These are phyloP conservation scores for Corylus avellana DNA, from an alignment of 306 rosid genomes.

Conservation along the genomic window DNA sequence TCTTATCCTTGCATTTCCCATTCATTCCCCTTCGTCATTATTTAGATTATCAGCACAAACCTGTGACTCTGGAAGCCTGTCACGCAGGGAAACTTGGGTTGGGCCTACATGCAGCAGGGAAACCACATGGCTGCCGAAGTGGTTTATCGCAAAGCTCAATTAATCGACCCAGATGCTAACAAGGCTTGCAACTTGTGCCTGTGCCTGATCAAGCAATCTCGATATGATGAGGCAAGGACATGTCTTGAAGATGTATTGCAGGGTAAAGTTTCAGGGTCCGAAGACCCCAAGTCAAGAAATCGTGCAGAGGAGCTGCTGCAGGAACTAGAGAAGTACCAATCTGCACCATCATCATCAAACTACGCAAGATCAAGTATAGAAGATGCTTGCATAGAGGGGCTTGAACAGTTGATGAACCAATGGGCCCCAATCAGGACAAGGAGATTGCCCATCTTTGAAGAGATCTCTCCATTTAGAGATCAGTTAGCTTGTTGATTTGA, in stretches of 20 bases:
- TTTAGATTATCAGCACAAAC: background rate
- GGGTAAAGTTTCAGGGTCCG: constrained; percentile 49
- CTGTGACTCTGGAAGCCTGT: constrained; percentile 1
- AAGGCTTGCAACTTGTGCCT: constrained; percentile 79
- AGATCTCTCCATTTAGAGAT: constrained; percentile 75
- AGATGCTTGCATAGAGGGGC: constrained; percentile 64
- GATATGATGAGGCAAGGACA: constrained; percentile 50
- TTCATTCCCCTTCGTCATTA: background rate
- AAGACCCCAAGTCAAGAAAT: constrained; percentile 48
- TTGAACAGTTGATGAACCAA: constrained; percentile 56
- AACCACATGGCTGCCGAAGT: constrained; percentile 72
- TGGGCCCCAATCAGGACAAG: constrained; percentile 63
- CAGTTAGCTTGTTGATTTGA: constrained; percentile 71
- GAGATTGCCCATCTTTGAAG: constrained; percentile 90
- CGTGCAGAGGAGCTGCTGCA: constrained; percentile 56
- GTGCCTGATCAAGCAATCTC: constrained; percentile 65
- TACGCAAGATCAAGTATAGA: constrained; percentile 37
- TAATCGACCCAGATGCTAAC: constrained; percentile 77
- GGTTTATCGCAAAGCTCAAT: constrained; percentile 74
- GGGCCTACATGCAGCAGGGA: constrained; percentile 91
- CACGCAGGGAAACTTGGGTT: constrained; percentile 84
- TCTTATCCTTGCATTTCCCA: background rate
- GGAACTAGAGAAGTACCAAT: constrained; percentile 41
- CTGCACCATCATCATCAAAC: constrained; percentile 14
- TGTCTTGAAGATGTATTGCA: constrained; percentile 51